A percentile compares a stretch with the other conserved stretches of the same genome.
Evolutionary conservation across 441 rosid genomes (phyloP).

Genomic region (Pelargonium citronellum): DNA sequence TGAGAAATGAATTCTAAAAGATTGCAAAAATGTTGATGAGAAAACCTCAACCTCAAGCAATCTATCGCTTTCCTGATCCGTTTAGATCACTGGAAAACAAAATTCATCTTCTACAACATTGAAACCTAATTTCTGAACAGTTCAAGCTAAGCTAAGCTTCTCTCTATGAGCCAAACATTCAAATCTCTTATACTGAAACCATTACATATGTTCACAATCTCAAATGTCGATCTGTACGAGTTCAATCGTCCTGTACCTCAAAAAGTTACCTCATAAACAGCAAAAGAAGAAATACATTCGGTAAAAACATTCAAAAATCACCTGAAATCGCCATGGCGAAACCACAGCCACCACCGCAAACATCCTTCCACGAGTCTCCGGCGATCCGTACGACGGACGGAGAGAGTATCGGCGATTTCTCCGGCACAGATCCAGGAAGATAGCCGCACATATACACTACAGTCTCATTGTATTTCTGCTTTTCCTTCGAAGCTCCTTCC

Average conservation of each 20-base stretch:
- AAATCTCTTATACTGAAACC: too few relatives aligned
- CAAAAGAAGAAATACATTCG: too few relatives aligned
- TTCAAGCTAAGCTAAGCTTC: too few relatives aligned
- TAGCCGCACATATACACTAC: conserved; percentile 88
- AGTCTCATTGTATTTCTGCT: conserved; percentile 21
- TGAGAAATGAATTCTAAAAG: not conserved
- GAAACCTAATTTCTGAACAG: too few relatives aligned
- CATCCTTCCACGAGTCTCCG: conserved; percentile 60
- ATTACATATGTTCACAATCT: too few relatives aligned
- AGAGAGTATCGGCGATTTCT: conserved; percentile 62
- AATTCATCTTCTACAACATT: too few relatives aligned
- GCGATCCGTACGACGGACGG: conserved; percentile 46
- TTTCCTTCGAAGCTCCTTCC: conserved; percentile 26
- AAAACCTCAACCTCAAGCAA: too few relatives aligned
- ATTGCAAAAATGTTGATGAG: not conserved
- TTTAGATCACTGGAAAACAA: too few relatives aligned
- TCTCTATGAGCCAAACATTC: too few relatives aligned
- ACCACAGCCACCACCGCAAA: conserved; percentile 93
- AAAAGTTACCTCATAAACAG: too few relatives aligned
- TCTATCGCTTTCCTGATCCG: not conserved
- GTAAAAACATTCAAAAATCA: conserved; percentile 12
- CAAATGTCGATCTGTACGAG: too few relatives aligned
- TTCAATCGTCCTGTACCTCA: too few relatives aligned
- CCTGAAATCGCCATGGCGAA: conserved; percentile 94
- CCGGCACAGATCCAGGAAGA: conserved; percentile 82